phyloP scores from a whole-genome alignment of 176 grass and related monocot genomes.

The Zea luxurians region DNA sequence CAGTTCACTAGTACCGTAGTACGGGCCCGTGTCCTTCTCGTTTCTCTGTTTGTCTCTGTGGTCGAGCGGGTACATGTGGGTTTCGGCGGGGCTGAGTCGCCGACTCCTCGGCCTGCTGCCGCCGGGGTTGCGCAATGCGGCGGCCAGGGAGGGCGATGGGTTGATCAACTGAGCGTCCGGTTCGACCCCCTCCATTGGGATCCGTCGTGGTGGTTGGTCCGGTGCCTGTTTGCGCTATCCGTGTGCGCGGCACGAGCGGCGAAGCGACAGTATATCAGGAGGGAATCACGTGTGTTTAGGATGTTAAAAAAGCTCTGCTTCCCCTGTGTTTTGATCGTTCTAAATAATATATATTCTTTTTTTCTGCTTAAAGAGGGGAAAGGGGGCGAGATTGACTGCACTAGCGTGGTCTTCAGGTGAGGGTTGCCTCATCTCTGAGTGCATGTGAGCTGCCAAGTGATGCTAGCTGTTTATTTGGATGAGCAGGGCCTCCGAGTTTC shows the following conservation, averaged over 20 bases:
- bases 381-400: slow-evolving; percentile 14
- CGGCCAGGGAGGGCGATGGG: neutral
- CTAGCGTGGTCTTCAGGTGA: neutral
- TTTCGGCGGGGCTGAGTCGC: neutral
- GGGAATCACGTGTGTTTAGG: slow-evolving; percentile 24
- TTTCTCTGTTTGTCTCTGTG: neutral
- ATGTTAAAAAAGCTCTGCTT: slow-evolving; percentile 17
- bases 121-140: slow-evolving; percentile 17
- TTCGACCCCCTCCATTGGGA: neutral
- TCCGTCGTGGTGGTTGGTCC: neutral
- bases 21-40: neutral
- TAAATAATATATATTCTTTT: slow-evolving; percentile 14
- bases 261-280: slow-evolving; percentile 30
- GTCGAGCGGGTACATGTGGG: neutral
- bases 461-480: slow-evolving; percentile 13
- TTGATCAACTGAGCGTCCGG: neutral
- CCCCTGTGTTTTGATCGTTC: slow-evolving; percentile 25
- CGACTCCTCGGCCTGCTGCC: neutral
- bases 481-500: slow-evolving; percentile 74
- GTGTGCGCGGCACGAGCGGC: slow-evolving; percentile 7
- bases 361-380: neutral
- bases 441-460: slow-evolving; percentile 29
- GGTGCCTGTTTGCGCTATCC: no score
- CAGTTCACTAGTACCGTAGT: neutral
- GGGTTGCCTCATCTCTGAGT: slow-evolving; percentile 8